Conservation (phyloP, 2,329 filamentous ascomycete genomes). For the Grosmannia clavigera region DNA sequence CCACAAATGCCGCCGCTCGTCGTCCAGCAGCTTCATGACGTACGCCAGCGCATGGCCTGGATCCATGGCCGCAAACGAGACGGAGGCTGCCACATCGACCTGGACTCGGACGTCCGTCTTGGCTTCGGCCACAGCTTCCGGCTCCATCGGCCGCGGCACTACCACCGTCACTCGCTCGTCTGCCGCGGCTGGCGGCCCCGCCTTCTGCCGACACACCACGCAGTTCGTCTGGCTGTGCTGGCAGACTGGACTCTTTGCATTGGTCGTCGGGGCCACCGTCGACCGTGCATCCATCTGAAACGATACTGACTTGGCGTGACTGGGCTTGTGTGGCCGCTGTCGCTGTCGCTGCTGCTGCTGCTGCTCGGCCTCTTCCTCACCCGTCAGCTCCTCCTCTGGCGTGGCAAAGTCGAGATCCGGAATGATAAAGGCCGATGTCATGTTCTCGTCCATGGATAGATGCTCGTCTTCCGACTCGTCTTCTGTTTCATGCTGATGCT, state of each 20-base stretch:
- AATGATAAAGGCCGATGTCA: constrained; percentile 15
- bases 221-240: constrained; percentile 13
- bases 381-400: not conserved
- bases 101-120: too few species aligned
- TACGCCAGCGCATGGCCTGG: constrained; percentile 63
- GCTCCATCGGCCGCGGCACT: constrained; percentile 8
- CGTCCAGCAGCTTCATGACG: constrained; percentile 71
- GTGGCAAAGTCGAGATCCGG: constrained; percentile 11
- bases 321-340: not conserved
- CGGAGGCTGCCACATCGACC: too few species aligned
- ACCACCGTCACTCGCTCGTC: constrained; percentile 11
- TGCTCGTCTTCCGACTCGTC: not conserved
- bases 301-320: not conserved
- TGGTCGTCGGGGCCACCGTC: not conserved
- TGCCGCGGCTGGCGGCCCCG: not conserved
- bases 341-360: not conserved
- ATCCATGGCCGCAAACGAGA: constrained; percentile 5
- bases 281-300: not conserved
- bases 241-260: not conserved
- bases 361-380: not conserved
- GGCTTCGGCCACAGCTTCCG: not conserved
- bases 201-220: constrained; percentile 11
- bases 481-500: not conserved
- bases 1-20: constrained; percentile 68
- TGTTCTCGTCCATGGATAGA: constrained; percentile 13